These are phyloP conservation scores for Phytophthora lateralis DNA, from an alignment of 352 stramenopile genomes.

Conservation along the genomic window DNA sequence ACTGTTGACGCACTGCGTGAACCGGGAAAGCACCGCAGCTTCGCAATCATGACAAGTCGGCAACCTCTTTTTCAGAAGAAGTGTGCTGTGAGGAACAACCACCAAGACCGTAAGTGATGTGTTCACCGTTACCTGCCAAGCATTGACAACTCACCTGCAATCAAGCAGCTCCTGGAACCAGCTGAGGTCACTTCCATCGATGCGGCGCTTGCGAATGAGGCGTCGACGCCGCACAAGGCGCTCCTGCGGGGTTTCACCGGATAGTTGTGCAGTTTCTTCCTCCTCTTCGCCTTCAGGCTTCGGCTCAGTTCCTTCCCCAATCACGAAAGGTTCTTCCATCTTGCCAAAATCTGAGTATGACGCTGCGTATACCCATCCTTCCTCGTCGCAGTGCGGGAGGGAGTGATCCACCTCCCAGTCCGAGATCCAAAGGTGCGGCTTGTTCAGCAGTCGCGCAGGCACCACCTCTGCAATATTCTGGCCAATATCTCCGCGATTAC, in stretches of 20 bases:
- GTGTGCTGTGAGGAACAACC: conserved; percentile 38
- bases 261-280: conserved; percentile 6
- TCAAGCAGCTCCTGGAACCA: conserved; percentile 87
- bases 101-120: conserved; percentile 4
- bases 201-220: conserved; percentile 66
- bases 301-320: background rate
- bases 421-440: conserved; percentile 73
- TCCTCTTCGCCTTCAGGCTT: conserved; percentile 4
- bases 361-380: conserved; percentile 77
- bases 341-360: conserved; percentile 45
- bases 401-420: conserved; percentile 67
- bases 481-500: conserved; percentile 66
- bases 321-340: conserved; percentile 11
- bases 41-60: conserved; percentile 82
- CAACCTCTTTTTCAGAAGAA: conserved; percentile 73
- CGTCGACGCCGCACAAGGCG: conserved; percentile 54
- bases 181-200: conserved; percentile 74
- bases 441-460: conserved; percentile 65
- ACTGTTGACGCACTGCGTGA: conserved; percentile 53
- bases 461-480: conserved; percentile 66
- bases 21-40: conserved; percentile 46
- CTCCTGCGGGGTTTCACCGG: conserved; percentile 5
- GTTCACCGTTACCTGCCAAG: background rate
- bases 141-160: conserved; percentile 51
- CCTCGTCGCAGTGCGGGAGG: conserved; percentile 56